Base-by-base conservation (phyloP, 108 stramenopile genomes). In the Skeletonema costatum region DNA sequence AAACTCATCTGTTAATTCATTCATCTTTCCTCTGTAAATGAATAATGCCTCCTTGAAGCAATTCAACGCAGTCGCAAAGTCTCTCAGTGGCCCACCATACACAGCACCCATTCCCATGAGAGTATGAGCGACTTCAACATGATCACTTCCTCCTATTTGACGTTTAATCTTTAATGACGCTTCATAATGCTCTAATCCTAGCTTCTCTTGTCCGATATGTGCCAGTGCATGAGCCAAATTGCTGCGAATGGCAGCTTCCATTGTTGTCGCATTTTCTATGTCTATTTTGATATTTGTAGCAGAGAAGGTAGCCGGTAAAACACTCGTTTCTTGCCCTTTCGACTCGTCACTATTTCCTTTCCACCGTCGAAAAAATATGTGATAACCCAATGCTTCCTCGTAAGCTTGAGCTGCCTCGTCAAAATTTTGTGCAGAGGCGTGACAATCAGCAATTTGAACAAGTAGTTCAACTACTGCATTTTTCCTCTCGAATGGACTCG, bases 21-120 rank as follows among this genome's bases (percentile, higher is more conserved):
- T 64, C 42, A 68, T 60, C 16, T 74, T 68, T 1, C 36, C 7
- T 66, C 69, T 60, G 58, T 70, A 81, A 29, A 81, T 81, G 74
- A 75, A 68, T 4, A 81, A 69, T 0, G 80, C 80, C 58, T 81
- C 80, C 39, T 81, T 81, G 56, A 81, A 81, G 56, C 80, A 81
- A n/a, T 66, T 74, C 31, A 81, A 58, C 0, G 80, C 73, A 14
- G 51, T 70, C 1, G 64, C 6, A 13, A 73, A 41, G 72, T 81
- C 80, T 17, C 68, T 73, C 64, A 71, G 3, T 4, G 80, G 73
- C 1, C 80, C 78, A 32, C 78, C 80, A 10, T 71, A 35, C 31
- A 81, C 16, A 10, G 80, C 80, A 12, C 80, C 80, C 80, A 81
- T 81, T 19, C 62, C 64, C 80, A 81, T 81, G 17, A 81, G 74